These are phyloP conservation scores for Perkinsus olseni DNA, from an alignment of 169 alveolate species.

Conservation along the genomic window DNA sequence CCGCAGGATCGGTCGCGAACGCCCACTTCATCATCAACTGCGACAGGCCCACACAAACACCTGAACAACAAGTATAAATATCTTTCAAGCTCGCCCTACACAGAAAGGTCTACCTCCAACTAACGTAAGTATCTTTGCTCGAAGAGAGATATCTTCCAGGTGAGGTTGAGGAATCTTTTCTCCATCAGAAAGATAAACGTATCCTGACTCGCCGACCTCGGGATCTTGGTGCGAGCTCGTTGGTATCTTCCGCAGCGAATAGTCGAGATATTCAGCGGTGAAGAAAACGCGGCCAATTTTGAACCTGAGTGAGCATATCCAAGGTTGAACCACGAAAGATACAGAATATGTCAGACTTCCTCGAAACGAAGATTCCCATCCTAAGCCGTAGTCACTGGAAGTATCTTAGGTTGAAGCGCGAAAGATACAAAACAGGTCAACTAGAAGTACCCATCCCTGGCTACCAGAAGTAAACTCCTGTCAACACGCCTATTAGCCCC, in stretches of 20 bases:
- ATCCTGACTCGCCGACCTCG: not conserved
- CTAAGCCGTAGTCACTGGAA: not conserved
- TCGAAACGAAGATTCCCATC: not conserved
- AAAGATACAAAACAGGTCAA: not conserved
- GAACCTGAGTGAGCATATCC: not conserved
- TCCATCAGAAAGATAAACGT: not conserved
- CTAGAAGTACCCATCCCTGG: no score
- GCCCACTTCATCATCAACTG: not conserved
- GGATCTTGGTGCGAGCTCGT: not conserved
- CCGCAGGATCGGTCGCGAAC: not conserved
- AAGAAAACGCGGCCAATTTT: not conserved
- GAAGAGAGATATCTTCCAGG: not conserved
- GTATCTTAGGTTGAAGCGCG: not conserved
- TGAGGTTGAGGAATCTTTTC: not conserved
- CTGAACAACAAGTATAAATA: not conserved
- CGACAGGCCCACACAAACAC: not conserved
- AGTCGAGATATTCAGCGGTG: not conserved
- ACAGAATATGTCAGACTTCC: not conserved
- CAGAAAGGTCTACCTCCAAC: not conserved
- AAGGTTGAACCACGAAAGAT: not conserved
- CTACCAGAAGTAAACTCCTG: not conserved
- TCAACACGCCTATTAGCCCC: not conserved
- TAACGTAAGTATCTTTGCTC: not conserved
- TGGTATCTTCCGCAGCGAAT: not conserved
- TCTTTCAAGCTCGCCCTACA: not conserved